Evolutionary conservation across 306 rosid species (phyloP).

Genomic region (Lathyrus aphaca): DNA sequence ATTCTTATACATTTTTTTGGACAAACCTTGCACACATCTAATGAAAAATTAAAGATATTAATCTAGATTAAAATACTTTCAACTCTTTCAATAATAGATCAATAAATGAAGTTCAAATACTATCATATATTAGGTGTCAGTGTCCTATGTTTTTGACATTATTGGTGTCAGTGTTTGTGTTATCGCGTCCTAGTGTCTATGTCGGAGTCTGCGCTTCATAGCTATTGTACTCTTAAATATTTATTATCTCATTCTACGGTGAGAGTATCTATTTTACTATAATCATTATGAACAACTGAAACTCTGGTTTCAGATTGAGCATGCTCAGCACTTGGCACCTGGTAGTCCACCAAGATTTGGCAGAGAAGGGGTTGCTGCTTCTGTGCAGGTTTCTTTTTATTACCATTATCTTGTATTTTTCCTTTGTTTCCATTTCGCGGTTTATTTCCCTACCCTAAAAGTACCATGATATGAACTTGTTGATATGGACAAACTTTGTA

Average conservation of each 20-base stretch:
- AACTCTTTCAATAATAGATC: too few relatives aligned
- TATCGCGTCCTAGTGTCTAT: too few relatives aligned
- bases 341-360: constrained; percentile 66
- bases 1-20: too few relatives aligned
- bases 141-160: too few relatives aligned
- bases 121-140: too few relatives aligned
- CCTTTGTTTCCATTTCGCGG: neutral
- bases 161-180: too few relatives aligned
- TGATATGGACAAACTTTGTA: constrained; percentile 19
- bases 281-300: constrained; percentile 29
- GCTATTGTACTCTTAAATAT: too few relatives aligned
- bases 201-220: too few relatives aligned
- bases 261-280: neutral
- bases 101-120: too few relatives aligned
- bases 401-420: constrained; percentile 4
- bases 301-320: constrained; percentile 75
- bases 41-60: too few relatives aligned
- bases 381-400: constrained; percentile 66
- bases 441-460: neutral
- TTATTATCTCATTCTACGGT: neutral
- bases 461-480: neutral
- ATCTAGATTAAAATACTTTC: too few relatives aligned
- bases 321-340: constrained; percentile 83
- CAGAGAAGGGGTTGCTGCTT: constrained; percentile 66
- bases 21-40: too few relatives aligned